A percentile compares a stretch with the other conserved stretches of the same genome.
Evolutionary conservation across 2,329 filamentous ascomycete species (phyloP).

Genomic region (Aureobasidium sp.): DNA sequence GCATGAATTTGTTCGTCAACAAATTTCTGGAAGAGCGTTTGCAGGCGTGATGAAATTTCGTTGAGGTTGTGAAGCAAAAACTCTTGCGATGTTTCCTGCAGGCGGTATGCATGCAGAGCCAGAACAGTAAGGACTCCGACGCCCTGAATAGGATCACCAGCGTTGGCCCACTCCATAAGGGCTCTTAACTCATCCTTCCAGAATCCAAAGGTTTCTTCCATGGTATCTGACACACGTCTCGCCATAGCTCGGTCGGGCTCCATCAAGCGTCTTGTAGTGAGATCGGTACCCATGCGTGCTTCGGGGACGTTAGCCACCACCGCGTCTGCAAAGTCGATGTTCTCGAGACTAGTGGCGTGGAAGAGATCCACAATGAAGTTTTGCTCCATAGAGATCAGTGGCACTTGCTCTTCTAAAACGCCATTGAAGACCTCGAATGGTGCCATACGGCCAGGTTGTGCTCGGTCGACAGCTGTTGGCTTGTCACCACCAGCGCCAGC

Average conservation of each 20-base stretch:
- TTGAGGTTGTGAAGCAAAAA: conserved; percentile 74
- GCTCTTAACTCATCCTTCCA: conserved; percentile 69
- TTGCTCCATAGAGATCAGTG: conserved; percentile 83
- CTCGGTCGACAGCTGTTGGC: conserved; percentile 29
- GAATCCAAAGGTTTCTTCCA: conserved; percentile 83
- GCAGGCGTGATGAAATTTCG: conserved; percentile 60
- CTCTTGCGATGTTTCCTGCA: conserved; percentile 88
- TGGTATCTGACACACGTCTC: conserved; percentile 72
- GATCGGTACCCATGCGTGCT: conserved; percentile 57
- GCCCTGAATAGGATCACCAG: conserved; percentile 79
- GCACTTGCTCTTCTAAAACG: conserved; percentile 72
- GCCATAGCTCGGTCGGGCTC: conserved; percentile 84
- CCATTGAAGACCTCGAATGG: conserved; percentile 76
- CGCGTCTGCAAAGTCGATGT: conserved; percentile 73
- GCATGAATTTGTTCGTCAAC: conserved; percentile 91
- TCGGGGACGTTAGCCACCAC: conserved; percentile 59
- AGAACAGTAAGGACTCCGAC: conserved; percentile 76
- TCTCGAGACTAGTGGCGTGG: conserved; percentile 76
- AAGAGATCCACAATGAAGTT: conserved; percentile 98
- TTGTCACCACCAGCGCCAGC: conserved; percentile 48
- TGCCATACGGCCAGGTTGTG: conserved; percentile 56
- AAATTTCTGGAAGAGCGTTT: conserved; percentile 74
- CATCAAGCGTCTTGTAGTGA: conserved; percentile 67
- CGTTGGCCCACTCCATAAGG: conserved; percentile 75
- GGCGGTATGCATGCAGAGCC: conserved; percentile 67